phyloP scores from a whole-genome alignment of 78 protist species.

The Trichosphaerium sp. region DNA sequence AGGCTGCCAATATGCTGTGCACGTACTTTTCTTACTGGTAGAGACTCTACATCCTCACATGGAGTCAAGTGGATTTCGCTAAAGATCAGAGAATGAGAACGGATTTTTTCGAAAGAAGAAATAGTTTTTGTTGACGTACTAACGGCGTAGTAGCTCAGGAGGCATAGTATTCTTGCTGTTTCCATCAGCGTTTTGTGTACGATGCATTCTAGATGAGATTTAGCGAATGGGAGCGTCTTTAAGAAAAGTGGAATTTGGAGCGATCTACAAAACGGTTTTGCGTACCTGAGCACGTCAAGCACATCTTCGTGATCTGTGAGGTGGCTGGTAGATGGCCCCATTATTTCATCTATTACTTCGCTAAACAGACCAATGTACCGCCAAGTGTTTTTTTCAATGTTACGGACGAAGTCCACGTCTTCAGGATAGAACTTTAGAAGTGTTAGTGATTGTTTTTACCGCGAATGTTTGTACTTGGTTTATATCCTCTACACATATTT shows the following conservation, averaged over 20 bases:
- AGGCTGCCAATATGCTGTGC: slow-evolving; percentile 32
- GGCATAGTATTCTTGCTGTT: background rate
- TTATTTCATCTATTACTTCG: slow-evolving; percentile 23
- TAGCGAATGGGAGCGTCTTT: too few relatives aligned
- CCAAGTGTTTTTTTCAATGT: slow-evolving; percentile 9
- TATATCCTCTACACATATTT: slow-evolving; percentile 40
- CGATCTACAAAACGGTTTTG: too few relatives aligned
- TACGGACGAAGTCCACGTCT: background rate
- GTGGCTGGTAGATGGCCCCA: background rate
- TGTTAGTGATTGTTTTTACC: background rate
- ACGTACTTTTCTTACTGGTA: slow-evolving; percentile 17
- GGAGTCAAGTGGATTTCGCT: background rate
- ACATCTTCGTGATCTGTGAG: background rate
- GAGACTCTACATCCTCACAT: too few relatives aligned
- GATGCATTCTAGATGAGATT: too few relatives aligned
- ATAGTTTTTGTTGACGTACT: slow-evolving; percentile 6
- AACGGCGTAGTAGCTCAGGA: slow-evolving; percentile 5
- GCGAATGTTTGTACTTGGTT: background rate
- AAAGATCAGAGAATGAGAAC: slow-evolving; percentile 12
- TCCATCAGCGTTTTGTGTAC: background rate
- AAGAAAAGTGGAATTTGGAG: too few relatives aligned
- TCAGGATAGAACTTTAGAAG: background rate
- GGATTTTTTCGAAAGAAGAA: background rate
- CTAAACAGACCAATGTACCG: slow-evolving; percentile 25
- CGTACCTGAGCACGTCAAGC: background rate